Evolutionary conservation across 75 land plant genomes (phyloP).

Genomic region (Pinus tabuliformis): DNA sequence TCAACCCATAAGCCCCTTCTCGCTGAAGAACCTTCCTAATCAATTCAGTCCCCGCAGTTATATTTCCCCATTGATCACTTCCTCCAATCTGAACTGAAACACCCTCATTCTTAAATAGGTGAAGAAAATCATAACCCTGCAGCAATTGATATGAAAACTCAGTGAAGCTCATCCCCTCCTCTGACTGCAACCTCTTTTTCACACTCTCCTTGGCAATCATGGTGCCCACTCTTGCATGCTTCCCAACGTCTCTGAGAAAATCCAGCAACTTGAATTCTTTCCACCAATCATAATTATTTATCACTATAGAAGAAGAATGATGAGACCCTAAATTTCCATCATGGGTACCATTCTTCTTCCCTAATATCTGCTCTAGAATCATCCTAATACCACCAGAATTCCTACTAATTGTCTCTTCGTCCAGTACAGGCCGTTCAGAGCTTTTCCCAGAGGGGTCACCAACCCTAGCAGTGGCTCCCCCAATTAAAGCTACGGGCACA

Average conservation of each 20-base stretch:
- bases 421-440: slow-evolving; percentile 78
- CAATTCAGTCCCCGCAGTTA: slow-evolving; percentile 97
- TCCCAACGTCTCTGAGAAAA: slow-evolving; percentile 79
- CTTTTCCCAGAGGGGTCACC: slow-evolving; percentile 99
- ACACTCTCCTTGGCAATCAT: slow-evolving; percentile 99
- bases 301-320: slow-evolving; percentile 12
- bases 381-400: slow-evolving; percentile 52
- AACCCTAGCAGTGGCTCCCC: slow-evolving; percentile 95
- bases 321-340: slow-evolving; percentile 5
- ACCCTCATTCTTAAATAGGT: slow-evolving; percentile 74
- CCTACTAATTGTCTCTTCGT: slow-evolving; percentile 38
- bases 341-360: not conserved
- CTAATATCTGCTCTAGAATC: slow-evolving; percentile 47
- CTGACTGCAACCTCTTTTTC: slow-evolving; percentile 77
- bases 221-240: slow-evolving; percentile 83
- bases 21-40: slow-evolving; percentile 68
- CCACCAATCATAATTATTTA: slow-evolving; percentile 99
- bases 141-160: slow-evolving; percentile 95
- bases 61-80: slow-evolving; percentile 99
- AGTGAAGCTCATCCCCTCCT: slow-evolving; percentile 97
- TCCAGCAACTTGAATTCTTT: slow-evolving; percentile 73
- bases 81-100: slow-evolving; percentile 96
- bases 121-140: slow-evolving; percentile 93
- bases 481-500: slow-evolving; percentile 71
- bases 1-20: slow-evolving; percentile 88